Percentiles rank a stretch among this genome's conserved stretches.
These are phyloP conservation scores for Thelephora aurantiotincta DNA, from an alignment of 768 basidiomycete species.

Conservation along the genomic window DNA sequence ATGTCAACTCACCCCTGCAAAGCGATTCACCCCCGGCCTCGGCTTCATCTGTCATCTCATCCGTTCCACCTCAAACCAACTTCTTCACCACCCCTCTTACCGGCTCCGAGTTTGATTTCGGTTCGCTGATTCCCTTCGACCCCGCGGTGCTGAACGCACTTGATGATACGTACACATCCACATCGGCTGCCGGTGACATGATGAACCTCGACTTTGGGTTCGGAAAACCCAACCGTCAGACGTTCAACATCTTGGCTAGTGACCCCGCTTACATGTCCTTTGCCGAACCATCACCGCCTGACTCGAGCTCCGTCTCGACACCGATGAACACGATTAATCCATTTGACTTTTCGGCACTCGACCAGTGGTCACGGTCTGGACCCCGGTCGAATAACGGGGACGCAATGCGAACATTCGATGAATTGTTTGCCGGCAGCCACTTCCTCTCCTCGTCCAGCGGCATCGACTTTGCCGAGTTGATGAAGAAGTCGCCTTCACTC, in stretches of 20 bases:
- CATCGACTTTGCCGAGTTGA: conserved; percentile 16
- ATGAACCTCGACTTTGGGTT: conserved; percentile 50
- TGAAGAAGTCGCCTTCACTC: conserved; percentile 10
- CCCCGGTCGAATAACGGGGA: neutral
- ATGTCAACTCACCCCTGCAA: conserved; percentile 7
- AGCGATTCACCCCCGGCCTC: conserved; percentile 2
- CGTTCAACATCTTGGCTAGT: conserved; percentile 69
- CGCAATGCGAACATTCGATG: neutral
- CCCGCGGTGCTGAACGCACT: conserved; percentile 48
- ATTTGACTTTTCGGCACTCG: conserved; percentile 19
- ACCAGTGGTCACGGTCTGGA: neutral
- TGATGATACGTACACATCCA: conserved; percentile 29
- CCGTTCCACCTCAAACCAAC: conserved; percentile 15
- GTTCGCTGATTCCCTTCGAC: conserved; percentile 56
- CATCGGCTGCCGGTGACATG: conserved; percentile 38
- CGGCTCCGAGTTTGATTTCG: conserved; percentile 37
- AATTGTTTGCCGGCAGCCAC: neutral
- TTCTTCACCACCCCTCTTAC: conserved; percentile 10
- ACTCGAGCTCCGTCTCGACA: conserved; percentile 9
- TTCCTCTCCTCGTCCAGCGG: conserved; percentile 14
- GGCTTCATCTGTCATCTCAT: conserved; percentile 2
- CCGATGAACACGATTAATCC: conserved; percentile 8
- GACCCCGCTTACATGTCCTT: conserved; percentile 83
- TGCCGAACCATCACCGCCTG: conserved; percentile 25
- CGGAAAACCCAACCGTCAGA: conserved; percentile 29